Evolutionary conservation across 2,329 filamentous ascomycete species (phyloP).

Genomic region (Pseudopithomyces maydicus): DNA sequence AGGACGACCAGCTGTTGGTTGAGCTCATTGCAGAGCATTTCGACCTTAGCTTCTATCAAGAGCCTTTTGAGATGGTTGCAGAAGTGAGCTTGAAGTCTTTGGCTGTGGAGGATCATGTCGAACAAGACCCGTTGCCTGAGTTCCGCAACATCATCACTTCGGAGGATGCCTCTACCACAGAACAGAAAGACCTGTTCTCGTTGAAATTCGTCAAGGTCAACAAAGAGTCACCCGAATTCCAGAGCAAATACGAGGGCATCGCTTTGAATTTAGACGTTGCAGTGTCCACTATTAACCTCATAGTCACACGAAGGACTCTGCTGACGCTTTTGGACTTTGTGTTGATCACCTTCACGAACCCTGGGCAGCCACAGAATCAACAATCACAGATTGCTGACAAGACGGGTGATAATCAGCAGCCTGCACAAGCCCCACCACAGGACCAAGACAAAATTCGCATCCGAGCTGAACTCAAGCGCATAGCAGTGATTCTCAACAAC

Average conservation of each 20-base stretch:
- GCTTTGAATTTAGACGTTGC: slow-evolving; percentile 90
- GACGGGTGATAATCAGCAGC: slow-evolving; percentile 40
- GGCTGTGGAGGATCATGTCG: slow-evolving; percentile 92
- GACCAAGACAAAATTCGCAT: slow-evolving; percentile 83
- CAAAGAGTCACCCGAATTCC: slow-evolving; percentile 88
- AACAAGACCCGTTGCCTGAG: slow-evolving; percentile 79
- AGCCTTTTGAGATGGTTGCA: slow-evolving; percentile 90
- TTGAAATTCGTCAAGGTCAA: slow-evolving; percentile 92
- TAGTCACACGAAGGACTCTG: slow-evolving; percentile 91
- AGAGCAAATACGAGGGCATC: slow-evolving; percentile 87
- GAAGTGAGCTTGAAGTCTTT: slow-evolving; percentile 87
- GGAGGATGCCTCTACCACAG: slow-evolving; percentile 70
- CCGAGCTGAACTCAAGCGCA: slow-evolving; percentile 90
- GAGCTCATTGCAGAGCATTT: slow-evolving; percentile 92
- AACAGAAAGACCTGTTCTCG: slow-evolving; percentile 80
- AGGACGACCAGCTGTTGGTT: slow-evolving; percentile 80
- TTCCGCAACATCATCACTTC: slow-evolving; percentile 99
- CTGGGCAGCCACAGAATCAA: slow-evolving; percentile 53
- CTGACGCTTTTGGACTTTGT: slow-evolving; percentile 94
- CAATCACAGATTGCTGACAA: slow-evolving; percentile 36
- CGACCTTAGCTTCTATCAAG: slow-evolving; percentile 82
- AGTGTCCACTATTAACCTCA: slow-evolving; percentile 93
- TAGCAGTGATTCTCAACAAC: slow-evolving; percentile 93
- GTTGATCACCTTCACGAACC: slow-evolving; percentile 83
- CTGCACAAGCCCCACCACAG: slow-evolving; percentile 43